A percentile compares a stretch with the other conserved stretches of the same genome.
Conservation (phyloP, 1,284 basidiomycete species). For the Austroboletus niveus region DNA sequence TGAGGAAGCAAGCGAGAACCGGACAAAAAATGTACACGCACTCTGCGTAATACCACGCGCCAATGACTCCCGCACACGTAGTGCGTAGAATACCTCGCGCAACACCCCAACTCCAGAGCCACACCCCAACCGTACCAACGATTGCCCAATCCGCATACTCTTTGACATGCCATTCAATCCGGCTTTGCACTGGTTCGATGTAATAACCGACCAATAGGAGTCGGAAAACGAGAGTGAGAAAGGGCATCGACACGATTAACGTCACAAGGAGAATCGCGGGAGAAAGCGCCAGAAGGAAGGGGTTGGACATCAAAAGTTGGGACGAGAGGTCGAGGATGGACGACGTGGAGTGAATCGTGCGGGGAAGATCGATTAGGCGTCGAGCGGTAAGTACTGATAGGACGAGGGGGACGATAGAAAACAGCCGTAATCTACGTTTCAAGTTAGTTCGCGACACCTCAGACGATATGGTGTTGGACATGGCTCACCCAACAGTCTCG, state of each 20-base stretch:
- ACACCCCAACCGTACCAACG: slow-evolving; percentile 61
- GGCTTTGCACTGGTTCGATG: slow-evolving; percentile 35
- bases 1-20: too few species aligned
- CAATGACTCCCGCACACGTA: slow-evolving; percentile 80
- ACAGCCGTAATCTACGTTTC: slow-evolving; percentile 60
- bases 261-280: slow-evolving; percentile 74
- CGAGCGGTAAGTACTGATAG: slow-evolving; percentile 72
- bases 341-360: slow-evolving; percentile 66
- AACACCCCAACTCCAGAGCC: slow-evolving; percentile 92
- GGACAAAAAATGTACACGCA: slow-evolving; percentile 26
- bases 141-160: slow-evolving; percentile 87
- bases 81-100: slow-evolving; percentile 80
- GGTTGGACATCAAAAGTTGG: slow-evolving; percentile 73
- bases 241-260: slow-evolving; percentile 78
- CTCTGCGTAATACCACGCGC: slow-evolving; percentile 91
- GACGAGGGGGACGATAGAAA: slow-evolving; percentile 72
- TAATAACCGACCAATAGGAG: slow-evolving; percentile 73
- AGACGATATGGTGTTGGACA: background rate
- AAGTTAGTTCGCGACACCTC: slow-evolving; percentile 1
- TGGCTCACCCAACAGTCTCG: slow-evolving; percentile 73
- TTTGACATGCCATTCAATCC: slow-evolving; percentile 69
- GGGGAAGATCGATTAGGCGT: slow-evolving; percentile 66
- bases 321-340: slow-evolving; percentile 81
- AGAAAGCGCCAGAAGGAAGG: slow-evolving; percentile 79
- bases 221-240: slow-evolving; percentile 81